Percentiles rank a stretch among this genome's conserved stretches.
phyloP scores from a whole-genome alignment of 148 eudicot genomes.

The Camellia japonica region DNA sequence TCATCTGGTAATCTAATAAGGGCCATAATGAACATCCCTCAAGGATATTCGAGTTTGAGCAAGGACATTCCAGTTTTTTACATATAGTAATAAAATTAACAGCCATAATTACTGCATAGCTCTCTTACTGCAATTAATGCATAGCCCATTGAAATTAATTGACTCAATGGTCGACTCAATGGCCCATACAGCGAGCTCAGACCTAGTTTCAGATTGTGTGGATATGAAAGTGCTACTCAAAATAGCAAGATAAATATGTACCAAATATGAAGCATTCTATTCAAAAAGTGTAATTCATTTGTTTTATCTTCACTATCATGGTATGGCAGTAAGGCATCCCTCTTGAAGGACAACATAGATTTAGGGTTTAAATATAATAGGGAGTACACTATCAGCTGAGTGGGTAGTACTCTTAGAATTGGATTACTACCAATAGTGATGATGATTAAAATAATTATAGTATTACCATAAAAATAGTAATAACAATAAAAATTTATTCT shows the following conservation, averaged over 20 bases:
- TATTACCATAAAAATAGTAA: not conserved
- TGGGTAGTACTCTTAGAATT: not conserved
- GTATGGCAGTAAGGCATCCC: conserved; percentile 1
- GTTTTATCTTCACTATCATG: not conserved
- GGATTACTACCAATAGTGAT: not conserved
- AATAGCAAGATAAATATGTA: not conserved
- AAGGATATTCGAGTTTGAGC: not conserved
- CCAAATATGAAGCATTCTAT: not conserved
- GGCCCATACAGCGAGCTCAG: conserved; percentile 1
- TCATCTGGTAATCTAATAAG: not conserved
- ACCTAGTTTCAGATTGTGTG: not conserved
- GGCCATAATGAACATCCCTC: conserved; percentile 3
- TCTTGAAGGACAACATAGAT: not conserved
- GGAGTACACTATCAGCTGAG: not conserved
- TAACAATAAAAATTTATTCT: not conserved
- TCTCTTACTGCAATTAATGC: not conserved
- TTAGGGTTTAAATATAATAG: not conserved
- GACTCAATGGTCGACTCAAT: not conserved
- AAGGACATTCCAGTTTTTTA: not conserved
- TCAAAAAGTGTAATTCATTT: not conserved
- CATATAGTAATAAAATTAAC: not conserved
- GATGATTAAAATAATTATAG: not conserved
- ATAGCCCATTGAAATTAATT: not conserved
- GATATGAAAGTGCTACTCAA: not conserved
- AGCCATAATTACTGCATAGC: not conserved